Conservation (phyloP, 1,139 yeast genomes). For the Candida sp. region DNA sequence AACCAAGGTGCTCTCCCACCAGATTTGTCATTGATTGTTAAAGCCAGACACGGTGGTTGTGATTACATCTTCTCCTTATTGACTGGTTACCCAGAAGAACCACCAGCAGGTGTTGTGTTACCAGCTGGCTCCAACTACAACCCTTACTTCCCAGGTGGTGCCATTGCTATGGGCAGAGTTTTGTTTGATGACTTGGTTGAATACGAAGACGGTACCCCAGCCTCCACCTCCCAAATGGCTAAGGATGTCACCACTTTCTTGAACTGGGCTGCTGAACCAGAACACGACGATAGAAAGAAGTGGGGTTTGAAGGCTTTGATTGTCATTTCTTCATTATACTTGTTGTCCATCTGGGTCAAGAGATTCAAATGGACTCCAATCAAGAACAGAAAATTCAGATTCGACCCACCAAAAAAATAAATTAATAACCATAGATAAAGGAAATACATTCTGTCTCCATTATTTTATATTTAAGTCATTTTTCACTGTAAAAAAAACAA, state of each 20-base stretch:
- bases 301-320: conserved; percentile 94
- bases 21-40: conserved; percentile 94
- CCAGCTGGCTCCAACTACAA: conserved; percentile 97
- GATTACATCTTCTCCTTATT: conserved; percentile 94
- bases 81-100: conserved; percentile 99
- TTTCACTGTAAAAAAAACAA: conserved; percentile 1
- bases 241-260: conserved; percentile 96
- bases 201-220: conserved; percentile 99
- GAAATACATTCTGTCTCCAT: conserved; percentile 1
- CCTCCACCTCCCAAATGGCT: conserved; percentile 99
- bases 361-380: conserved; percentile 98
- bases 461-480: conserved; percentile 3
- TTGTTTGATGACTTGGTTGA: conserved; percentile 97
- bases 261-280: conserved; percentile 99
- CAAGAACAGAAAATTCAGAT: conserved; percentile 94
- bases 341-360: conserved; percentile 91
- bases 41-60: conserved; percentile 99
- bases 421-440: conserved; percentile 2
- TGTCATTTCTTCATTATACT: conserved; percentile 78
- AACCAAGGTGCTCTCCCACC: conserved; percentile 99
- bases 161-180: conserved; percentile 99
- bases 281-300: conserved; percentile 98
- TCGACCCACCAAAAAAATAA: conserved; percentile 68
- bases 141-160: conserved; percentile 99
- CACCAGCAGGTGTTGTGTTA: conserved; percentile 96